Base-by-base conservation (phyloP, 495 filamentous ascomycete species). In the Penicillium manginii region DNA sequence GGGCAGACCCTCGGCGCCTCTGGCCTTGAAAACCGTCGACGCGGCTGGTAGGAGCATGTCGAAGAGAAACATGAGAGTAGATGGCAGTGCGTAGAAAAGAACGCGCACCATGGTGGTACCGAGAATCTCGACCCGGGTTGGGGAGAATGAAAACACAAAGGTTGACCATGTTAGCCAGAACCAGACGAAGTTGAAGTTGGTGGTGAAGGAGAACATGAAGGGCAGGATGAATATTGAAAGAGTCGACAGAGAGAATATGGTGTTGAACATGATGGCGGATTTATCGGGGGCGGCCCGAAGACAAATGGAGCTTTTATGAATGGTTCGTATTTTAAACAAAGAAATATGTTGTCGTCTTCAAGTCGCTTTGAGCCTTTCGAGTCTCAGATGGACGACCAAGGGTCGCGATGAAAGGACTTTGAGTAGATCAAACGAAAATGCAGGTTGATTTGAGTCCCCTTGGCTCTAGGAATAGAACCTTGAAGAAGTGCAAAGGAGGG, bases 101-200 rank as follows among this genome's bases (percentile, higher is more conserved):
- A 88, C 39, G n/a, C 91, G 89, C 31, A 89, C 74, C 4, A 81
- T 81, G 9, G 88, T 62, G 2, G 86, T 89, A 32, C 86, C 89
- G 31, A 88, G 69, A 3, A 96, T 61, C 70, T 96, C 91, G 58
- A 97, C 84, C 55, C 85, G 84, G 33, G 94, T 76, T 0, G 90
- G 87, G 0, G 86, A 74, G 61, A 96, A 89, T 33, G 88, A 89
- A 17, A 92, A 76, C 2, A 94, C 84, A 10, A 97, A 81, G 0
- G 91, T 93, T 8, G 85, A 84, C 93, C 93, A 97, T 69, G 90
- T 93, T 68, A 86, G 84, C 71, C 91, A 93, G 76, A 97, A 96
- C 76, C 96, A 93, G 48, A 96, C 69, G 17, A 96, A 67, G 67
- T 96, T 97, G 56, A 96, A 76, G 12, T 84, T 91, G 3, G 91